Conservation (phyloP, 2,329 filamentous ascomycete genomes). For the Waltergamsia citrina region DNA sequence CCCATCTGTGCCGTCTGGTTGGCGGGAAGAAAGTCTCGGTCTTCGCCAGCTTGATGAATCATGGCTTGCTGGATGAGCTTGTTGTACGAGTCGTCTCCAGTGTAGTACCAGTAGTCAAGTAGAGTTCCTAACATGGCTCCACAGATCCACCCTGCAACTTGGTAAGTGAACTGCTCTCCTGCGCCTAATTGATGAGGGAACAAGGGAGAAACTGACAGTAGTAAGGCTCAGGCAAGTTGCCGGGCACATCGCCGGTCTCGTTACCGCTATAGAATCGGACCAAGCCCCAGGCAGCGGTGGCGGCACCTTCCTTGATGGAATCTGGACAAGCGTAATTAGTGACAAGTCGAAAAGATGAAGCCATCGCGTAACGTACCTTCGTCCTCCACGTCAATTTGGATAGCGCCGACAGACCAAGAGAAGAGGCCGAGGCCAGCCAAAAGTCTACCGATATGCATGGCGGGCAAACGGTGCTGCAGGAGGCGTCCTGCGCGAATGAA, state of each 20-base stretch:
- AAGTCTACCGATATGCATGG: slow-evolving; percentile 4
- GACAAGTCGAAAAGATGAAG: too few species aligned
- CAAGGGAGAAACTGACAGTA: slow-evolving; percentile 43
- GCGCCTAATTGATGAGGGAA: slow-evolving; percentile 1
- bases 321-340: slow-evolving; percentile 18
- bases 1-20: slow-evolving; percentile 54
- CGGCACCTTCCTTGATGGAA: slow-evolving; percentile 38
- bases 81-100: slow-evolving; percentile 58
- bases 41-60: slow-evolving; percentile 49
- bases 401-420: slow-evolving; percentile 9
- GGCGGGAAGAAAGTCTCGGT: slow-evolving; percentile 55
- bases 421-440: slow-evolving; percentile 8
- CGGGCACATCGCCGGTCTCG: slow-evolving; percentile 47
- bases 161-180: background rate
- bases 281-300: slow-evolving; percentile 35
- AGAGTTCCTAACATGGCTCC: slow-evolving; percentile 62
- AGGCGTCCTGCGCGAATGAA: too few species aligned
- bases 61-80: slow-evolving; percentile 47
- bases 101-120: slow-evolving; percentile 64
- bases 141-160: slow-evolving; percentile 53
- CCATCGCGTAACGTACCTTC: slow-evolving; percentile 21
- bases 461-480: slow-evolving; percentile 1
- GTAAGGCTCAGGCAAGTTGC: slow-evolving; percentile 50
- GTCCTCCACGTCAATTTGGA: slow-evolving; percentile 20
- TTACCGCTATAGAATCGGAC: slow-evolving; percentile 46